These are phyloP conservation scores for Neurospora crassa DNA, from an alignment of 2,329 filamentous ascomycete species.

Conservation along the genomic window DNA sequence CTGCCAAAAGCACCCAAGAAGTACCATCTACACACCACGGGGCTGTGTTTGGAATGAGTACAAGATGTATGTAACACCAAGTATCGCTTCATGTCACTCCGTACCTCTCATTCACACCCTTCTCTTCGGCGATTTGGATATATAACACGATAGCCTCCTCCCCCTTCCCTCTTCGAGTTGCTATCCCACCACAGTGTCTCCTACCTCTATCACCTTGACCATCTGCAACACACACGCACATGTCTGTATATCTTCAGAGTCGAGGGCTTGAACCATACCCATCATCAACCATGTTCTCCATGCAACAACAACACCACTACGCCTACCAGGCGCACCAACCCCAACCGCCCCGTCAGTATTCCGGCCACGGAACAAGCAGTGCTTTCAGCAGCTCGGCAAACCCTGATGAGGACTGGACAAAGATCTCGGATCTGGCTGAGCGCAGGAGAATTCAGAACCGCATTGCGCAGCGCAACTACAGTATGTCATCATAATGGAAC, in stretches of 20 bases:
- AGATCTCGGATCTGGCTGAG: constrained; percentile 95
- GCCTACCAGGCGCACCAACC: constrained; percentile 28
- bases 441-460: constrained; percentile 91
- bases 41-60: not conserved
- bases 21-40: not conserved
- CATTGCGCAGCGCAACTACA: constrained; percentile 95
- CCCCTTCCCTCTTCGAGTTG: not conserved
- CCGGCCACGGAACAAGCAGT: constrained; percentile 73
- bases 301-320: constrained; percentile 34
- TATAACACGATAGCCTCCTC: not conserved
- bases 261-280: not conserved
- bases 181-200: not conserved
- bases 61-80: not conserved
- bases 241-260: constrained; percentile 4
- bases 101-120: not conserved
- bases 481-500: constrained; percentile 34
- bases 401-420: constrained; percentile 97
- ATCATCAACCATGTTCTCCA: constrained; percentile 30
- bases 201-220: not conserved
- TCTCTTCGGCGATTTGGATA: not conserved
- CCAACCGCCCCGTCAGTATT: constrained; percentile 48
- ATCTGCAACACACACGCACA: constrained; percentile 2
- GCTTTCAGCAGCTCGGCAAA: constrained; percentile 92
- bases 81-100: not conserved
- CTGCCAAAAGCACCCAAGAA: not conserved